A percentile compares a stretch with the other conserved stretches of the same genome.
These are phyloP conservation scores for Alternaria burnsii DNA, from an alignment of 2,329 filamentous ascomycete genomes.

Conservation along the genomic window DNA sequence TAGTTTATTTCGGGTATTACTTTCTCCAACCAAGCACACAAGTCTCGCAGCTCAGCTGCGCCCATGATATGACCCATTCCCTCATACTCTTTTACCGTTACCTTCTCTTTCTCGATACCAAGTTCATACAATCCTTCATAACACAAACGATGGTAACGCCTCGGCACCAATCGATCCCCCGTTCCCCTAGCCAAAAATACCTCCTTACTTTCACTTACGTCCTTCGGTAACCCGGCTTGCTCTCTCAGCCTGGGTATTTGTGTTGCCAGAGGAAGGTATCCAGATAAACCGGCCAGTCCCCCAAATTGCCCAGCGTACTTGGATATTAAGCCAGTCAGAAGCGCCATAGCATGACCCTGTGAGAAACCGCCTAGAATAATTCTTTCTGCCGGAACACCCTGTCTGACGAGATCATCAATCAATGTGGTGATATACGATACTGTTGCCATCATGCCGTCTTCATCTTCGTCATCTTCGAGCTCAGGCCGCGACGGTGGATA, in stretches of 20 bases:
- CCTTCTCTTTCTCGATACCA: conserved; percentile 49
- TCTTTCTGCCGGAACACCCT: conserved; percentile 53
- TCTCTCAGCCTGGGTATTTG: conserved; percentile 52
- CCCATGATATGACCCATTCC: conserved; percentile 57
- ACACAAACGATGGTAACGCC: conserved; percentile 53
- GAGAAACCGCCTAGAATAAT: conserved; percentile 60
- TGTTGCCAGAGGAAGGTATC: conserved; percentile 57
- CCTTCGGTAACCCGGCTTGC: conserved; percentile 45
- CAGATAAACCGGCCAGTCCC: conserved; percentile 56
- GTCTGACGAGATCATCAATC: conserved; percentile 53
- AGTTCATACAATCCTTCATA: conserved; percentile 52
- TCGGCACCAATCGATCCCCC: conserved; percentile 59
- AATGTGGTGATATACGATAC: conserved; percentile 54
- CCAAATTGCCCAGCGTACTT: conserved; percentile 53
- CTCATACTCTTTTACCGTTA: conserved; percentile 58
- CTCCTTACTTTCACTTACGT: conserved; percentile 48
- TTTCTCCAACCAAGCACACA: conserved; percentile 55
- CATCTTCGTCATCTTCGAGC: conserved; percentile 58
- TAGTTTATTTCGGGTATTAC: conserved; percentile 44
- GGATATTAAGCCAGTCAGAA: conserved; percentile 55
- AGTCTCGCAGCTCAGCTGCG: conserved; percentile 55
- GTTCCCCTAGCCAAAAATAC: conserved; percentile 59
- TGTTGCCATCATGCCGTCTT: conserved; percentile 53
- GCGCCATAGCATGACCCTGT: conserved; percentile 57
- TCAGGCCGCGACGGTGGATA: conserved; percentile 53